A percentile compares a stretch with the other conserved stretches of the same genome.
phyloP scores from a whole-genome alignment of 2,329 filamentous ascomycete genomes.

The Didymella pomorum region DNA sequence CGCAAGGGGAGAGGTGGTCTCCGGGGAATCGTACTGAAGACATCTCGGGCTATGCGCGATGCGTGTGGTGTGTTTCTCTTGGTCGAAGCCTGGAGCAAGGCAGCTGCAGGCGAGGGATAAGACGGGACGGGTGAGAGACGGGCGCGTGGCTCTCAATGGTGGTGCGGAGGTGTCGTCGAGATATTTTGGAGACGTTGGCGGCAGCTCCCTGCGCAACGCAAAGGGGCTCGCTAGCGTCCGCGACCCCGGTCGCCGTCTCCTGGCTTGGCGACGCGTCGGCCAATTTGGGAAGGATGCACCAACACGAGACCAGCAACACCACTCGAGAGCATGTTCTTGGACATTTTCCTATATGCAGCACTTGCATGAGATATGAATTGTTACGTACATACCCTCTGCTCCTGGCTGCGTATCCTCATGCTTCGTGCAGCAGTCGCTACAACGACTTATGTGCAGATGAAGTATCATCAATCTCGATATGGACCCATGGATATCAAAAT shows the following conservation, averaged over 20 bases:
- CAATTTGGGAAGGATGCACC: conserved; percentile 27
- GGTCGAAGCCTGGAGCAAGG: conserved; percentile 30
- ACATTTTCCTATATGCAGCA: not conserved
- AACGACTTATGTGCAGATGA: not conserved
- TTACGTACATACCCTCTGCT: too few relatives aligned
- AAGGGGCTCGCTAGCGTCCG: conserved; percentile 51
- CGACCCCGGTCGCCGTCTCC: conserved; percentile 44
- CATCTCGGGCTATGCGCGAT: conserved; percentile 41
- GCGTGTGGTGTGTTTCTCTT: conserved; percentile 32
- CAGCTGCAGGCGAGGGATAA: conserved; percentile 31
- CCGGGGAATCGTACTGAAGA: conserved; percentile 48
- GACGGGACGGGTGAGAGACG: conserved; percentile 29
- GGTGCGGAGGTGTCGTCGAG: conserved; percentile 46
- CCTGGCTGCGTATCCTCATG: not conserved
- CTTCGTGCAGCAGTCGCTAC: too few relatives aligned
- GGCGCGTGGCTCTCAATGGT: conserved; percentile 32
- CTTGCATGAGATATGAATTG: too few relatives aligned
- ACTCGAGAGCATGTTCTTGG: not conserved
- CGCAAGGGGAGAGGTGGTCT: conserved; percentile 32
- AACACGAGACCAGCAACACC: conserved; percentile 5
- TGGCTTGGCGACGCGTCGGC: conserved; percentile 39
- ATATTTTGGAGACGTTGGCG: conserved; percentile 53
- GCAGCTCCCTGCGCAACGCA: conserved; percentile 47
- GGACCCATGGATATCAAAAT: not conserved
- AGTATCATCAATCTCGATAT: not conserved